Evolutionary conservation across 768 basidiomycete species (phyloP).

Genomic region (Paxillus involutus): DNA sequence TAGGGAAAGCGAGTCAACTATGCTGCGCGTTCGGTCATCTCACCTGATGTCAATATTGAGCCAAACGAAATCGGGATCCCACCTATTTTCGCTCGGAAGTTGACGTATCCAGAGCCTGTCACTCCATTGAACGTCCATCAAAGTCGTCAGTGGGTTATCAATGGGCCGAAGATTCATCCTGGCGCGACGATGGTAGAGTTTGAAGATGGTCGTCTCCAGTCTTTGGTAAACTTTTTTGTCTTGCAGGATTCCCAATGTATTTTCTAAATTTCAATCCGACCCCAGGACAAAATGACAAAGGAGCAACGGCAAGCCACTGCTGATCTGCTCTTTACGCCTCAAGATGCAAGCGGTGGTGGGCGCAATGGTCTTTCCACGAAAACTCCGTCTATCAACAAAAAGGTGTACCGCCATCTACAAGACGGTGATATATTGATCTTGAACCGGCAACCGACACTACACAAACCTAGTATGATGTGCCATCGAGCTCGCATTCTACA

Average conservation of each 20-base stretch:
- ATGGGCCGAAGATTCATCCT: slow-evolving; percentile 84
- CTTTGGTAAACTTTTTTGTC: slow-evolving; percentile 51
- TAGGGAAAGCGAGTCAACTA: slow-evolving; percentile 99
- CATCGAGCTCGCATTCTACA: slow-evolving; percentile 89
- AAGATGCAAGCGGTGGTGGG: slow-evolving; percentile 54
- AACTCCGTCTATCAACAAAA: slow-evolving; percentile 87
- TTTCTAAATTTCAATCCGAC: slow-evolving; percentile 1
- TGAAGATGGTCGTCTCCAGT: slow-evolving; percentile 88
- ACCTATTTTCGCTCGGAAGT: slow-evolving; percentile 93
- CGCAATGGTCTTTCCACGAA: slow-evolving; percentile 69
- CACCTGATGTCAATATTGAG: slow-evolving; percentile 98
- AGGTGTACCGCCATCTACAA: slow-evolving; percentile 91
- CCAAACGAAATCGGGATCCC: slow-evolving; percentile 98
- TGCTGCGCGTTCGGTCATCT: slow-evolving; percentile 99
- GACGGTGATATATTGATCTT: slow-evolving; percentile 96
- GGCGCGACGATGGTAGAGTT: slow-evolving; percentile 94
- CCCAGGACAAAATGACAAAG: slow-evolving; percentile 77
- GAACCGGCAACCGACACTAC: slow-evolving; percentile 96
- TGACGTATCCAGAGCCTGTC: slow-evolving; percentile 98
- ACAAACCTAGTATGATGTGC: slow-evolving; percentile 99
- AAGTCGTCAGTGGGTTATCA: slow-evolving; percentile 86
- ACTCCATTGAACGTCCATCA: slow-evolving; percentile 88
- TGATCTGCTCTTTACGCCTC: slow-evolving; percentile 91
- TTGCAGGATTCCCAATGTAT: neutral
- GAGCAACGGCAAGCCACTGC: slow-evolving; percentile 95